Evolutionary conservation across 2,329 filamentous ascomycete species (phyloP), one percentile per base, ranked within the genome.

Genomic region (Phialophora expanda): DNA sequence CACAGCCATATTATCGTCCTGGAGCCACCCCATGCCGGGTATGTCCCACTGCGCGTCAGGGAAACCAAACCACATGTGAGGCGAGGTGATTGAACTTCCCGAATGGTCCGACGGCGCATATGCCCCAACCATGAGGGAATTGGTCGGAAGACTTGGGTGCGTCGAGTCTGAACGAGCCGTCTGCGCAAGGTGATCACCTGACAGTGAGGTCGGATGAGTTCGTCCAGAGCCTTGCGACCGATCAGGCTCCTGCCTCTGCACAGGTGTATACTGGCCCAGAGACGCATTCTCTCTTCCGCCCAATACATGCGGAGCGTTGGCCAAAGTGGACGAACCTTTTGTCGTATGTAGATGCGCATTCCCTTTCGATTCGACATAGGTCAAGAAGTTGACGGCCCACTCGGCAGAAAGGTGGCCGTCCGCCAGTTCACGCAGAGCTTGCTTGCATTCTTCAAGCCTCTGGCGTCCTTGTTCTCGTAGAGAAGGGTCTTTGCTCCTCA

Each of bases 401-500:
- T 56, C 54, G 5, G 54, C 54, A 22, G 54, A 17, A 1, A 56
- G 17, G 14, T 56, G 30, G 17, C 30, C 32, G 5, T 56, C 54
- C 17, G 34, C 32, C 14, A 56, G 54, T 56, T 56, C 54, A 28
- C 54, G 30, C 12, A 56, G 30, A 11, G 60, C 60, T 14, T 41
- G 54, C 46, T 34, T 55, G 28, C 63, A 74, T 57, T 73, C 70
- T 17, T 65, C 63, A n/a, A 65, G 41, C 46, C 30, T 22, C 38
- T 56, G 56, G 20, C 14, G n/a, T 17, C 56, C 63, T 46, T 61
- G 57, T 2, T 44, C 38, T 5, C 60, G 66, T 4, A 66, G 26
- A 62, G 64, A 66, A 46, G 53, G 28, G 32, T 58, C 48, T 6
- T 55, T 20, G 26, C 54, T 55, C 30, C 51, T 41, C 22, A 60